Conservation (phyloP, 2,329 filamentous ascomycete genomes). For the Xylariaceae sp. region DNA sequence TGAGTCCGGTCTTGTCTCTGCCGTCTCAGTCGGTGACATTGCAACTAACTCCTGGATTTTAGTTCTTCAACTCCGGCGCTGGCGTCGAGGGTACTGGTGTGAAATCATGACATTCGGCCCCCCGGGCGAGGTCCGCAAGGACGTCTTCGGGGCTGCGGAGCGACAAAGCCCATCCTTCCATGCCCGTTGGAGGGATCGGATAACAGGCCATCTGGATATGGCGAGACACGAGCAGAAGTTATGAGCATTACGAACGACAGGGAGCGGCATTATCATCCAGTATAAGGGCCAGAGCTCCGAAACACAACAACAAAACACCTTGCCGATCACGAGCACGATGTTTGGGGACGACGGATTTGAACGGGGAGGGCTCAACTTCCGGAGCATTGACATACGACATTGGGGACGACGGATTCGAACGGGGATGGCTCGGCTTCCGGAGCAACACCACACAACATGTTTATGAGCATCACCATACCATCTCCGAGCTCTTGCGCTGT, state of each 20-base stretch:
- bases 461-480: not conserved
- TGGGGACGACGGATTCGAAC: not conserved
- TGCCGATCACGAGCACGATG: constrained; percentile 12
- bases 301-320: not conserved
- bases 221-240: constrained; percentile 7
- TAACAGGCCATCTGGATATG: constrained; percentile 6
- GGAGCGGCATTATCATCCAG: constrained; percentile 1
- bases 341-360: constrained; percentile 10
- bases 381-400: constrained; percentile 6
- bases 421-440: not conserved
- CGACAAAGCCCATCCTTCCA: constrained; percentile 16
- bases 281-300: too few species aligned
- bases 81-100: constrained; percentile 3
- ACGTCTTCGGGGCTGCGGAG: constrained; percentile 16
- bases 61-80: constrained; percentile 15
- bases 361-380: constrained; percentile 14
- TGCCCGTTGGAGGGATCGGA: constrained; percentile 12
- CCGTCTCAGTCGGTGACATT: not conserved
- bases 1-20: constrained; percentile 2
- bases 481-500: constrained; percentile 1
- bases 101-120: constrained; percentile 16
- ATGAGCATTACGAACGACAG: constrained; percentile 10
- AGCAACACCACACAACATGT: not conserved
- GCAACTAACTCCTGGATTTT: not conserved
- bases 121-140: constrained; percentile 2